A percentile compares a stretch with the other conserved stretches of the same genome.
These are phyloP conservation scores for Cytidiella melzeri DNA, from an alignment of 768 basidiomycete genomes.

Conservation along the genomic window DNA sequence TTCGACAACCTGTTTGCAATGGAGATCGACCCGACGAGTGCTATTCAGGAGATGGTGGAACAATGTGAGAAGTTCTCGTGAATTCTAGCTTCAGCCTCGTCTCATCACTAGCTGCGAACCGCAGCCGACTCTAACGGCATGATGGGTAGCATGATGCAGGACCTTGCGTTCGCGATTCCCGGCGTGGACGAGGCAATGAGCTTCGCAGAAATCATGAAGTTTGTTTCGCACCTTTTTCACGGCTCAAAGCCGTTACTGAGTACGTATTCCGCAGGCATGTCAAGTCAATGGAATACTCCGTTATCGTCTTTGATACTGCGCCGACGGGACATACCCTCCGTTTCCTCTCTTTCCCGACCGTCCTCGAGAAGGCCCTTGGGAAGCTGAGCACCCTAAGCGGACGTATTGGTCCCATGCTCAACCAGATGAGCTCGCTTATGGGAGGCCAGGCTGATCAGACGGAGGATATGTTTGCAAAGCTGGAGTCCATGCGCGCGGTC, in stretches of 20 bases:
- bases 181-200: slow-evolving; percentile 99
- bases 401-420: slow-evolving; percentile 95
- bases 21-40: slow-evolving; percentile 98
- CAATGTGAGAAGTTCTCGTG: slow-evolving; percentile 53
- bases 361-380: slow-evolving; percentile 93
- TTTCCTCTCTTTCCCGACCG: slow-evolving; percentile 97
- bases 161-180: slow-evolving; percentile 97
- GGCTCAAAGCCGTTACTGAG: neutral
- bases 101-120: neutral
- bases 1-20: slow-evolving; percentile 96
- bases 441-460: slow-evolving; percentile 86
- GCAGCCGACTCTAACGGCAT: slow-evolving; percentile 83
- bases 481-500: slow-evolving; percentile 93
- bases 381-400: slow-evolving; percentile 93
- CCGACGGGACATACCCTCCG: slow-evolving; percentile 98
- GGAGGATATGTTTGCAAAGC: slow-evolving; percentile 98
- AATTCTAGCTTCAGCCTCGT: neutral
- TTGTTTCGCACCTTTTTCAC: slow-evolving; percentile 20
- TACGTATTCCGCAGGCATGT: slow-evolving; percentile 66
- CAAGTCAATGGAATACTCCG: slow-evolving; percentile 99
- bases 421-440: slow-evolving; percentile 96
- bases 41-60: slow-evolving; percentile 99
- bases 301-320: slow-evolving; percentile 98
- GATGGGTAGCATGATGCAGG: slow-evolving; percentile 99
- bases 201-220: slow-evolving; percentile 99